phyloP scores from a whole-genome alignment of 495 filamentous ascomycete genomes.

The Tetracladium setigerum region DNA sequence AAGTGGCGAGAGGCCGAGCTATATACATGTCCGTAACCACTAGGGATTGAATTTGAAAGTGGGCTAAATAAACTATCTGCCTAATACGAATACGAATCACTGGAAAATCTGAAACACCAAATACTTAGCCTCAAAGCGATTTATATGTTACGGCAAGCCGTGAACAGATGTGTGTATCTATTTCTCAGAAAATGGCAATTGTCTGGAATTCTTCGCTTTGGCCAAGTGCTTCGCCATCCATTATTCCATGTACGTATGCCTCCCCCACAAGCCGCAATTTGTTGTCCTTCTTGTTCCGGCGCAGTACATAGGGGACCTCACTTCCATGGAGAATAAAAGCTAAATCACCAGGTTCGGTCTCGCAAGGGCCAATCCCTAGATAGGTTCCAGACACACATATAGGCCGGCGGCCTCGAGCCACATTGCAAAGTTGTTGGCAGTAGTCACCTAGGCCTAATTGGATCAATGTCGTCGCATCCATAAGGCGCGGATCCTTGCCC shows the following conservation, averaged over 20 bases:
- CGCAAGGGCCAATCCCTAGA: constrained; percentile 4
- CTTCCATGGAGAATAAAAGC: constrained; percentile 4
- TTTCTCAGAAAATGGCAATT: not conserved
- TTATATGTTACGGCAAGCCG: no score
- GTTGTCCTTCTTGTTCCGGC: not conserved
- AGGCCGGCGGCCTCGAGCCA: not conserved
- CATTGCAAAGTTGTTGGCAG: not conserved
- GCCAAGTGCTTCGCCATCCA: constrained; percentile 6
- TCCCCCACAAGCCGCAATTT: constrained; percentile 3
- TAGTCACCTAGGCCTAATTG: not conserved
- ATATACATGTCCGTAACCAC: no score
- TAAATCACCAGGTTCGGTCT: constrained; percentile 2
- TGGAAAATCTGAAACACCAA: no score
- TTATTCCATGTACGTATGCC: constrained; percentile 6
- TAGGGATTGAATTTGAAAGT: no score
- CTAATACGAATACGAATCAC: no score
- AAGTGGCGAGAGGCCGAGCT: no score
- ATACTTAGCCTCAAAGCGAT: no score
- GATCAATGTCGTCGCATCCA: not conserved
- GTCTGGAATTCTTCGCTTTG: not conserved
- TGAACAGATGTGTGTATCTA: no score
- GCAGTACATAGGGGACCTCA: constrained; percentile 4
- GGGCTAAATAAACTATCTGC: no score
- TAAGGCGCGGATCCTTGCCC: not conserved
- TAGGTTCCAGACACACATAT: not conserved